phyloP scores from a whole-genome alignment of 140 eudicot genomes.

The Cichorium intybus region DNA sequence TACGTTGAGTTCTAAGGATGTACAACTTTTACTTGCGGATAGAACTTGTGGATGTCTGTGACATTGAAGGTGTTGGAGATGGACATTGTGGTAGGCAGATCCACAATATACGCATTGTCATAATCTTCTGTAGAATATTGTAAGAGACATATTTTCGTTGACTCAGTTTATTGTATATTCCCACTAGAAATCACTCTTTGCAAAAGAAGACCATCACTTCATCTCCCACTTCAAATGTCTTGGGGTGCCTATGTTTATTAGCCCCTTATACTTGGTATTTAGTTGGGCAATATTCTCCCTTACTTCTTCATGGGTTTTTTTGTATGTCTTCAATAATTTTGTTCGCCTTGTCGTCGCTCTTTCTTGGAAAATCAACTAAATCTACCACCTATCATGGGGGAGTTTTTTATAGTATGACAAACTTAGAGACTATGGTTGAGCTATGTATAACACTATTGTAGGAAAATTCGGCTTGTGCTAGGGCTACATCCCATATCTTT shows the following conservation, averaged over 20 bases:
- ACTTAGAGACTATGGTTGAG: too few relatives aligned
- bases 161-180: not conserved
- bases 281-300: not conserved
- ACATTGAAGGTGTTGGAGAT: not conserved
- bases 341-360: not conserved
- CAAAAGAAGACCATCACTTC: not conserved
- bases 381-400: not conserved
- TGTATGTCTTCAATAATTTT: conserved; percentile 7
- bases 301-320: not conserved
- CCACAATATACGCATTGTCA: not conserved
- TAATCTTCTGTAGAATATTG: not conserved
- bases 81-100: not conserved
- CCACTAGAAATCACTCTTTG: not conserved
- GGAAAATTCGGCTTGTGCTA: too few relatives aligned
- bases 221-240: not conserved
- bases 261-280: not conserved
- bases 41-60: not conserved
- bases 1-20: not conserved
- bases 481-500: too few relatives aligned
- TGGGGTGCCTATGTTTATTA: not conserved
- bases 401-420: too few relatives aligned
- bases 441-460: too few relatives aligned
- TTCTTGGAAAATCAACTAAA: not conserved
- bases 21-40: not conserved
- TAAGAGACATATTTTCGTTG: not conserved